A percentile compares a stretch with the other conserved stretches of the same genome.
Evolutionary conservation across 23 red algal species (phyloP).

Genomic region (Pyropia yezoensis): DNA sequence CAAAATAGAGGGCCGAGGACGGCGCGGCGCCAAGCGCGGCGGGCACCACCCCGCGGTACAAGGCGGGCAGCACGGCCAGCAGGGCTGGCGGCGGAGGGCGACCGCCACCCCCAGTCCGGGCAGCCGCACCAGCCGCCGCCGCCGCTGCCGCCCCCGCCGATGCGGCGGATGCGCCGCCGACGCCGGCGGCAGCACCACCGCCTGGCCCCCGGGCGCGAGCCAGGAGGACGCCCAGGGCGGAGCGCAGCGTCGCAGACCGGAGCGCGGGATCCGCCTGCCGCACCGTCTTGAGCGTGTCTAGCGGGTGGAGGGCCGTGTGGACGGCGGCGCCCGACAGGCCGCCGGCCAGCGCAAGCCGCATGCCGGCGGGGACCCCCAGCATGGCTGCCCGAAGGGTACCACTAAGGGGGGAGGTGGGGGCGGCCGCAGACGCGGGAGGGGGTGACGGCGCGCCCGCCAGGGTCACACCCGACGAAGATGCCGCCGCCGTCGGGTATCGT

Average conservation of each 20-base stretch:
- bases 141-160: no score
- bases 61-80: slow-evolving; percentile 1
- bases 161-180: no score
- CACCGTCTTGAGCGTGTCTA: slow-evolving; percentile 86
- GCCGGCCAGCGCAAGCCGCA: slow-evolving; percentile 71
- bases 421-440: no score
- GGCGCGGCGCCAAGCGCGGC: slow-evolving; percentile 62
- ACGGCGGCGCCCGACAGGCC: slow-evolving; percentile 67
- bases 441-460: no score
- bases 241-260: slow-evolving; percentile 14
- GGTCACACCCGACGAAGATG: no score
- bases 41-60: slow-evolving; percentile 72
- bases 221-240: slow-evolving; percentile 15
- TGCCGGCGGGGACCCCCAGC: slow-evolving; percentile 23
- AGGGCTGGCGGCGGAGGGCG: no score
- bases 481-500: no score
- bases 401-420: no score
- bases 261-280: slow-evolving; percentile 68
- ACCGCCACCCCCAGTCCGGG: slow-evolving; percentile 1
- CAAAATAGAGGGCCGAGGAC: slow-evolving; percentile 82
- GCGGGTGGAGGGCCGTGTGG: slow-evolving; percentile 56
- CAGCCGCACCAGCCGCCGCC: no score
- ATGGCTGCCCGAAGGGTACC: background rate
- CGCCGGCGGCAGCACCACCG: no score
- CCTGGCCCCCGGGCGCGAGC: slow-evolving; percentile 27